phyloP scores from a whole-genome alignment of 2,329 filamentous ascomycete species.

The Talaromyces sp. region DNA sequence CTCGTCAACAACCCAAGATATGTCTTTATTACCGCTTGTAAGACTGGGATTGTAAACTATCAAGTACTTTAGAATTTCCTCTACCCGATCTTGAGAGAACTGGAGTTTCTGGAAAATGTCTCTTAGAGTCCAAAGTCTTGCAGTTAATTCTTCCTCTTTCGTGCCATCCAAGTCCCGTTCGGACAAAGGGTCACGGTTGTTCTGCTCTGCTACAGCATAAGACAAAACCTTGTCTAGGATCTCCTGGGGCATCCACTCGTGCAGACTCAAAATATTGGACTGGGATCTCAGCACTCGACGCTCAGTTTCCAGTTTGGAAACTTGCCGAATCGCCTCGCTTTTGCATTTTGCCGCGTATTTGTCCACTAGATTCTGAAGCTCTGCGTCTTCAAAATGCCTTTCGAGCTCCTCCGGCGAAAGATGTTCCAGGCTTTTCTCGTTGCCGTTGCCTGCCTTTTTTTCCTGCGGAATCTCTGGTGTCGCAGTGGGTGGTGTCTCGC shows the following conservation, averaged over 20 bases:
- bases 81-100: constrained; percentile 61
- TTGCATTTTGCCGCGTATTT: constrained; percentile 74
- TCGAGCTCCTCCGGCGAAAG: constrained; percentile 86
- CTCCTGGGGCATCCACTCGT: constrained; percentile 75
- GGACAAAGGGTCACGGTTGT: constrained; percentile 29
- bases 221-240: constrained; percentile 72
- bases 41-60: constrained; percentile 63
- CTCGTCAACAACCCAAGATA: constrained; percentile 81
- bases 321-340: constrained; percentile 72
- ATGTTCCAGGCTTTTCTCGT: constrained; percentile 40
- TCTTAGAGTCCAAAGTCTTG: constrained; percentile 79
- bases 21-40: constrained; percentile 52
- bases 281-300: constrained; percentile 74
- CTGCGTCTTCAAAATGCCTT: constrained; percentile 80
- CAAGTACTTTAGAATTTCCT: constrained; percentile 60
- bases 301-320: constrained; percentile 75
- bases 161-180: constrained; percentile 20
- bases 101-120: constrained; percentile 64
- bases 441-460: constrained; percentile 9
- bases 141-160: constrained; percentile 70
- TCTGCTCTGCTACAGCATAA: constrained; percentile 44
- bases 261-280: constrained; percentile 66
- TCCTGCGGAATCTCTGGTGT: constrained; percentile 15
- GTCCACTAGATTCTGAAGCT: constrained; percentile 81
- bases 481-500: constrained; percentile 14